These are phyloP conservation scores for Adiantum capillusveneris DNA, from an alignment of 75 land plant genomes.

Conservation along the genomic window DNA sequence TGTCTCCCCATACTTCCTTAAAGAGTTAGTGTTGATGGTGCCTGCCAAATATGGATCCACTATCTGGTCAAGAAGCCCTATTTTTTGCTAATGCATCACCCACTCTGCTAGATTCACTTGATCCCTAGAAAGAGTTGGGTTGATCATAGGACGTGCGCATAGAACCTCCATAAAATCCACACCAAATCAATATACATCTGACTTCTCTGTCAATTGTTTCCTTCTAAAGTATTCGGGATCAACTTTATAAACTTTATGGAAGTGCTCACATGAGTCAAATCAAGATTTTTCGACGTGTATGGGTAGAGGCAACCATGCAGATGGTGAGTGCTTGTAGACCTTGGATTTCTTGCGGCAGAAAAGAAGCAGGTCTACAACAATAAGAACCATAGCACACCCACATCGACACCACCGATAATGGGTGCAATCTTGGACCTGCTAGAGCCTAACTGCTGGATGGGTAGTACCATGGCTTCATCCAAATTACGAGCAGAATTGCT, in stretches of 20 bases:
- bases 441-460: conserved; percentile 1
- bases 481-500: conserved; percentile 43
- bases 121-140: conserved; percentile 57
- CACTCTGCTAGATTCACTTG: conserved; percentile 69
- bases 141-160: conserved; percentile 58
- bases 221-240: too few species aligned
- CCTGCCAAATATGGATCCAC: conserved; percentile 42
- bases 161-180: conserved; percentile 58
- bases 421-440: conserved; percentile 9
- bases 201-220: too few species aligned
- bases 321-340: conserved; percentile 11
- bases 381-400: conserved; percentile 12
- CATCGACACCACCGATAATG: conserved; percentile 31
- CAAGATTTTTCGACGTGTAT: conserved; percentile 37
- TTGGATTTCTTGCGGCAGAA: conserved; percentile 11
- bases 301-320: conserved; percentile 54
- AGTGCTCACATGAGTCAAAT: conserved; percentile 69
- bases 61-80: conserved; percentile 56
- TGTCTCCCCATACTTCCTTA: conserved; percentile 53
- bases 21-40: conserved; percentile 35
- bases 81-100: conserved; percentile 64
- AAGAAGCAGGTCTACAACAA: background rate
- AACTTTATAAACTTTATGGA: too few species aligned
- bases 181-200: conserved; percentile 64
- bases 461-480: conserved; percentile 21